These are phyloP conservation scores for Metarhizium humberi DNA, from an alignment of 2,329 filamentous ascomycete genomes.

Conservation along the genomic window DNA sequence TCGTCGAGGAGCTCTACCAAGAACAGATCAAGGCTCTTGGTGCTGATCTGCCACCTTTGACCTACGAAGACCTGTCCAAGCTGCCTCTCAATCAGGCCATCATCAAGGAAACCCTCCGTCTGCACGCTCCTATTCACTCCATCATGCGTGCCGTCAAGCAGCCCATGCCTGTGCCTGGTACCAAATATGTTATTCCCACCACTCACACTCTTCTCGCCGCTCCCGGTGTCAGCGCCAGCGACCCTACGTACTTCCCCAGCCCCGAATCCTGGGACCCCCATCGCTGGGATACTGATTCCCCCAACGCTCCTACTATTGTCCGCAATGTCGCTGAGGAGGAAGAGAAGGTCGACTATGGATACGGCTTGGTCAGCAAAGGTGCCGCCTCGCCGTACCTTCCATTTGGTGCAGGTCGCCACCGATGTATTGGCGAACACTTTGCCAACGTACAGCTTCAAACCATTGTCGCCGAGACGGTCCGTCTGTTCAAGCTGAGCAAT, in stretches of 20 bases:
- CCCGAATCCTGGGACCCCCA: constrained; percentile 81
- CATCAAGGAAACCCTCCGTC: constrained; percentile 83
- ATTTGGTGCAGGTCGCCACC: constrained; percentile 85
- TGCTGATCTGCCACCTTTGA: constrained; percentile 62
- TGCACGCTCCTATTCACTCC: constrained; percentile 89
- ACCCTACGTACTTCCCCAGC: constrained; percentile 70
- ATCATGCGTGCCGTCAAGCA: constrained; percentile 89
- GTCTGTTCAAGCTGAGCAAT: constrained; percentile 72
- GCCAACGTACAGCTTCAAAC: constrained; percentile 87
- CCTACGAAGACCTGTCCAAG: constrained; percentile 68
- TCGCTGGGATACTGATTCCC: constrained; percentile 68
- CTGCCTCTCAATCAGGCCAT: constrained; percentile 76
- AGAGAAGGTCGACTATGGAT: constrained; percentile 86
- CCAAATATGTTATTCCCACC: constrained; percentile 72
- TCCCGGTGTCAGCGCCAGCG: constrained; percentile 69
- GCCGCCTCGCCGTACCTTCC: constrained; percentile 84
- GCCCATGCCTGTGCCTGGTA: constrained; percentile 75
- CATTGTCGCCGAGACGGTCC: constrained; percentile 68
- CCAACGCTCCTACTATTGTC: constrained; percentile 38
- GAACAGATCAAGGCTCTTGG: constrained; percentile 73
- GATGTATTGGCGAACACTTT: constrained; percentile 96
- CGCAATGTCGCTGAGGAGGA: constrained; percentile 42
- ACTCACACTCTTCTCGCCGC: constrained; percentile 76
- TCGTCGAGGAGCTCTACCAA: constrained; percentile 71
- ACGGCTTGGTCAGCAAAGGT: constrained; percentile 87